These are phyloP conservation scores for Candida insectalens DNA, from an alignment of 805 yeast genomes.

Conservation along the genomic window DNA sequence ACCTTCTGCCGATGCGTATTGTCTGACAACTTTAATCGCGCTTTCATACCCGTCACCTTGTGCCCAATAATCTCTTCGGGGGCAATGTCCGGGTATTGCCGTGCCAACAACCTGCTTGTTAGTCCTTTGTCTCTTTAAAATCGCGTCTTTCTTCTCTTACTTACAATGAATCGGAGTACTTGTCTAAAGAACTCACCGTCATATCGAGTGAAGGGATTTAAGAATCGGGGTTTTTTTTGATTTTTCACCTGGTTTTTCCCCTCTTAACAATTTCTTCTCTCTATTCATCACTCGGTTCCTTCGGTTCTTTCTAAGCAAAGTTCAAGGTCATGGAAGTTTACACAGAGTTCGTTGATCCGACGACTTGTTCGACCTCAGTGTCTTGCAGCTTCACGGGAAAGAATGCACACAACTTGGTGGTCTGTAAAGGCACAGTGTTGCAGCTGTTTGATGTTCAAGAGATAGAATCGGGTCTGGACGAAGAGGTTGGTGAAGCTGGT, in stretches of 20 bases:
- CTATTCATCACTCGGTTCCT: no score
- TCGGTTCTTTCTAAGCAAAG: neutral
- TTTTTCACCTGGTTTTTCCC: no score
- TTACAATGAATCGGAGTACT: slow-evolving; percentile 2
- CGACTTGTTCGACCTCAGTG: slow-evolving; percentile 56
- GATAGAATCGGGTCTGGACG: slow-evolving; percentile 10
- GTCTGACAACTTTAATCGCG: slow-evolving; percentile 18
- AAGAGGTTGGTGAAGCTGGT: slow-evolving; percentile 5
- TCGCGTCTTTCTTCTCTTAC: neutral
- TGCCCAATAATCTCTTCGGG: slow-evolving; percentile 19
- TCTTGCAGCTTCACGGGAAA: slow-evolving; percentile 34
- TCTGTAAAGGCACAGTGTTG: slow-evolving; percentile 62
- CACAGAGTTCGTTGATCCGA: slow-evolving; percentile 67
- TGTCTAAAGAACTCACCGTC: slow-evolving; percentile 1
- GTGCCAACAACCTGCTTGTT: slow-evolving; percentile 5
- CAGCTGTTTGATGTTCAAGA: slow-evolving; percentile 44
- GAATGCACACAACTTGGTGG: slow-evolving; percentile 43
- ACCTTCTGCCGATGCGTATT: slow-evolving; percentile 18
- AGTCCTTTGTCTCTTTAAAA: neutral
- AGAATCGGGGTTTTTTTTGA: no score
- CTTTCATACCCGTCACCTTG: slow-evolving; percentile 16
- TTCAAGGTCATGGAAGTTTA: slow-evolving; percentile 57
- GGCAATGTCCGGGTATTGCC: slow-evolving; percentile 15
- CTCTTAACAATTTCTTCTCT: no score
- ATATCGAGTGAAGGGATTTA: no score